Evolutionary conservation across 2,329 filamentous ascomycete genomes (phyloP), one percentile per base, ranked within the genome.

Genomic region (Exophiala sp.): DNA sequence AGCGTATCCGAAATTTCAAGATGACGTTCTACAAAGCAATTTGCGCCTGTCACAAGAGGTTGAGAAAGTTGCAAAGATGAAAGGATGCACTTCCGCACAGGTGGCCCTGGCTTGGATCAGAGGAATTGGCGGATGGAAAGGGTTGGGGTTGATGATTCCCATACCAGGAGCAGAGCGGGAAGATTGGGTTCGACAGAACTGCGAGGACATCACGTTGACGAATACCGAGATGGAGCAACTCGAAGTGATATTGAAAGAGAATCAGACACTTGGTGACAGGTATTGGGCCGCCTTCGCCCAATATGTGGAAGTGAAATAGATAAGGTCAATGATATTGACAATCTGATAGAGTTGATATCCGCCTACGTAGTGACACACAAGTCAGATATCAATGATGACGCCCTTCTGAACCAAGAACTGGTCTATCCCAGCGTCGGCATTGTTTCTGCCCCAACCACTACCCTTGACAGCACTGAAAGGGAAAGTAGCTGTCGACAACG

Each of bases 71-170:
- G 77, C 76, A 1, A 51, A 66, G 53, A 68, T 68, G 50, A 78
- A 78, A 60, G 69, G 68, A 4, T 62, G 68, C 18, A 67, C 71
- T 3, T 66, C 73, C 1, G 67, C 71, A 6, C 77, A 80, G 63
- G 65, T 80, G 21, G 78, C 72, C 2, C 63, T 80, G 29, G 71
- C 69, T n/a, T 80, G 78, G 78, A 66, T 79, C 11, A 67, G 66
- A 34, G 70, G 69, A 1, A 66, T 74, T n/a, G n/a, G n/a, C n/a
- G 52, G 73, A 71, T 47, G 32, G 18, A 50, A 47, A 29, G 45
- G 35, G 18, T 20, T 50, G 33, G 32, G 45, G 1, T 40, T 29
- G 10, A 63, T 74, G 46, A 69, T 75, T 34, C 73, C 73, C 0
- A 74, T 75, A 47, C 72, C 73, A 7, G 73, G 73, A 5, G 65